A percentile compares a stretch with the other conserved stretches of the same genome.
Evolutionary conservation across 495 filamentous ascomycete species (phyloP).

Genomic region (Hyphodiscus hymeniophilus): DNA sequence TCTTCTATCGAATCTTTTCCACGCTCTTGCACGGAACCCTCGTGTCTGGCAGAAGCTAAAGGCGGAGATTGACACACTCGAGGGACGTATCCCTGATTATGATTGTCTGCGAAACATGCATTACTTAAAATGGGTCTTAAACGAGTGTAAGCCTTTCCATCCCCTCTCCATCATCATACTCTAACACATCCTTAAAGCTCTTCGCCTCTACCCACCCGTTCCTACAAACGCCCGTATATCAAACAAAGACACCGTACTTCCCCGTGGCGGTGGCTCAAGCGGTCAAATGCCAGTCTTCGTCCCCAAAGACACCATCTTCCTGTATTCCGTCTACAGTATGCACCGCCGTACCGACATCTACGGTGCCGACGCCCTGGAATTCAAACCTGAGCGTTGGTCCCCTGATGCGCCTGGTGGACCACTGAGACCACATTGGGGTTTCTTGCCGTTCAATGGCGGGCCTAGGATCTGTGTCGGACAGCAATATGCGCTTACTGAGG

Average conservation of each 20-base stretch:
- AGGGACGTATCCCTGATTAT: slow-evolving; percentile 13
- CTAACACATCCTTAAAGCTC: slow-evolving; percentile 9
- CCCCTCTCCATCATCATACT: too few relatives aligned
- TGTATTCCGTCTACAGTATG: slow-evolving; percentile 47
- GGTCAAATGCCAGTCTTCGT: slow-evolving; percentile 48
- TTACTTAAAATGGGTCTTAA: slow-evolving; percentile 26
- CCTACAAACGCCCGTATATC: slow-evolving; percentile 53
- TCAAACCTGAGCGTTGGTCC: slow-evolving; percentile 40
- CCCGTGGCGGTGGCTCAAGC: slow-evolving; percentile 59
- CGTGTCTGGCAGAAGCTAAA: slow-evolving; percentile 36
- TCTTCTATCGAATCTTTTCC: slow-evolving; percentile 37
- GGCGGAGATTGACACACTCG: slow-evolving; percentile 20
- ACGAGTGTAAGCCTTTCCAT: slow-evolving; percentile 22
- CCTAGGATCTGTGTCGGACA: slow-evolving; percentile 83
- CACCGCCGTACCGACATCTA: slow-evolving; percentile 47
- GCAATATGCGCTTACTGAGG: slow-evolving; percentile 76
- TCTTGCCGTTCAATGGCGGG: slow-evolving; percentile 56
- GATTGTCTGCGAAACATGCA: slow-evolving; percentile 25
- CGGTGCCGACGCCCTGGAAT: slow-evolving; percentile 37
- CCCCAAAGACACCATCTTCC: slow-evolving; percentile 26
- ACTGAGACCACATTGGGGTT: slow-evolving; percentile 40
- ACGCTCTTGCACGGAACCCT: slow-evolving; percentile 36
- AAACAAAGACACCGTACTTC: slow-evolving; percentile 57
- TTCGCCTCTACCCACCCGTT: slow-evolving; percentile 55
- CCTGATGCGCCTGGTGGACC: slow-evolving; percentile 10